phyloP scores from a whole-genome alignment of 371 early-diverging fungal genomes.

The Mortierella polycephala region DNA sequence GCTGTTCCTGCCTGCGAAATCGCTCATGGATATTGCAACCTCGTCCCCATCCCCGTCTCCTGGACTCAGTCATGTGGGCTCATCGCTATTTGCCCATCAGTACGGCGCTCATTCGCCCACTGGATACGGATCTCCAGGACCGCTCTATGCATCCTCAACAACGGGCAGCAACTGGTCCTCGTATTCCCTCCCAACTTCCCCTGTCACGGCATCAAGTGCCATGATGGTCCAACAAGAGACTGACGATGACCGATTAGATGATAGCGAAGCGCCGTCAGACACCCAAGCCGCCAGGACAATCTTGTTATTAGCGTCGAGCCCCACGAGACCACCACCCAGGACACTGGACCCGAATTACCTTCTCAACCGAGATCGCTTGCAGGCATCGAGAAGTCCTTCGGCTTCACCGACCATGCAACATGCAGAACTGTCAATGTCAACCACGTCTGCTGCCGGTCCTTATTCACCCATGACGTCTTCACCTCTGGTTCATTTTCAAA shows the following conservation, averaged over 20 bases:
- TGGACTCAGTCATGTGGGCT: neutral
- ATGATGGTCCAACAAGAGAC: constrained; percentile 5
- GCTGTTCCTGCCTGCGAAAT: constrained; percentile 43
- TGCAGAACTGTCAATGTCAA: neutral
- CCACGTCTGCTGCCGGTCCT: neutral
- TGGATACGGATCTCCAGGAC: constrained; percentile 13
- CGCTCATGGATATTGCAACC: constrained; percentile 43
- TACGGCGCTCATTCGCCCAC: neutral
- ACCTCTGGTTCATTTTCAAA: constrained; percentile 33
- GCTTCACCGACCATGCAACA: constrained; percentile 1
- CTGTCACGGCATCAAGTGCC: constrained; percentile 8
- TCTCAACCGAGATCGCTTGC: neutral
- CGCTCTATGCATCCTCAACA: constrained; percentile 20
- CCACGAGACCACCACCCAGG: constrained; percentile 18
- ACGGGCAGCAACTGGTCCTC: constrained; percentile 17
- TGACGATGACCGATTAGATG: constrained; percentile 6
- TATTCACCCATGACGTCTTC: constrained; percentile 38
- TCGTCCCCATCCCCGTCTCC: constrained; percentile 23
- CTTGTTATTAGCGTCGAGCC: constrained; percentile 31
- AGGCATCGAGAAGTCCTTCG: neutral
- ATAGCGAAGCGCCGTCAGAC: constrained; percentile 7
- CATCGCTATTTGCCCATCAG: constrained; percentile 3
- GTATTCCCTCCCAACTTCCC: constrained; percentile 15
- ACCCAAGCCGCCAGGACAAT: constrained; percentile 34
- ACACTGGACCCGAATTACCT: constrained; percentile 11